Evolutionary conservation across 768 basidiomycete species (phyloP).

Genomic region (Boletus reticuloceps): DNA sequence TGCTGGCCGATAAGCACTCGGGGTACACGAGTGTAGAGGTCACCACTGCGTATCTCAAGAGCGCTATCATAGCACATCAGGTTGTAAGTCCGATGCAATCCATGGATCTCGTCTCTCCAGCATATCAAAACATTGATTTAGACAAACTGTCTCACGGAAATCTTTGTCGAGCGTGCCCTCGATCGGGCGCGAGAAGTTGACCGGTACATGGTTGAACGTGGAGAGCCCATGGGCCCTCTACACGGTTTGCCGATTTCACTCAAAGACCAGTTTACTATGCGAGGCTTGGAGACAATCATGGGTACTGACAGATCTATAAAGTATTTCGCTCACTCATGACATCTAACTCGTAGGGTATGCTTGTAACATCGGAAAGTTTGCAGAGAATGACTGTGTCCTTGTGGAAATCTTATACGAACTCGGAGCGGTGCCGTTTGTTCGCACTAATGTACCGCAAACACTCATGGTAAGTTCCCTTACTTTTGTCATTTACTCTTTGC

Average conservation of each 20-base stretch:
- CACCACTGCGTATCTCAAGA: slow-evolving; percentile 29
- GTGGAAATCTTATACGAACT: slow-evolving; percentile 61
- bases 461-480: slow-evolving; percentile 50
- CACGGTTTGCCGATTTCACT: slow-evolving; percentile 45
- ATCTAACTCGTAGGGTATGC: slow-evolving; percentile 41
- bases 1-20: slow-evolving; percentile 19
- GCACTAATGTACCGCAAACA: slow-evolving; percentile 76
- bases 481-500: background rate
- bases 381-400: slow-evolving; percentile 60
- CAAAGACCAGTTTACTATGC: slow-evolving; percentile 56
- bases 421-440: slow-evolving; percentile 73
- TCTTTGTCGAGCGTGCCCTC: slow-evolving; percentile 26
- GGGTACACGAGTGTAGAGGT: slow-evolving; percentile 28
- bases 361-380: slow-evolving; percentile 54
- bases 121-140: background rate
- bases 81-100: slow-evolving; percentile 12
- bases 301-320: slow-evolving; percentile 26
- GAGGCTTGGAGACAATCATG: slow-evolving; percentile 61
- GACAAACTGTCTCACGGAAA: slow-evolving; percentile 30
- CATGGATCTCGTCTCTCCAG: background rate
- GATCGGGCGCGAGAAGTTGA: slow-evolving; percentile 27
- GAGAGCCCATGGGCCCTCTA: slow-evolving; percentile 38
- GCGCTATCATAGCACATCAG: slow-evolving; percentile 27
- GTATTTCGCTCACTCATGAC: background rate
- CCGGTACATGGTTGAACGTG: slow-evolving; percentile 16